These are phyloP conservation scores for Candida glucosophila DNA, from an alignment of 1,139 yeast genomes.

Conservation along the genomic window DNA sequence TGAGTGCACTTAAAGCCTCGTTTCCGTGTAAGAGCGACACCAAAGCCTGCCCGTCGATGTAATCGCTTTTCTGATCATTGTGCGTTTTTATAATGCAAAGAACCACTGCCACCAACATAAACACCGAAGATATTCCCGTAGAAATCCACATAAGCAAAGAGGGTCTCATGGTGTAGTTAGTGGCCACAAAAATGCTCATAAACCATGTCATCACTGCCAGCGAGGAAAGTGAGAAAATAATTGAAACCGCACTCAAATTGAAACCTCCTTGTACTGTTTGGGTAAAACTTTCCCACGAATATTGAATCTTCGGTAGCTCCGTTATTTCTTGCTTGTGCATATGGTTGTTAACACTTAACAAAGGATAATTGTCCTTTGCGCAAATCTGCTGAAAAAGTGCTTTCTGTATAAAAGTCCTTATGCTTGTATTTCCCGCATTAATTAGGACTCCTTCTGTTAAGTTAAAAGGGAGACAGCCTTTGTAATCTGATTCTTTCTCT, in stretches of 20 bases:
- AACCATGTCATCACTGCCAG: conserved; percentile 61
- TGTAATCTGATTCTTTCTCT: too few species aligned
- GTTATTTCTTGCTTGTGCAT: too few species aligned
- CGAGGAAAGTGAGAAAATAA: conserved; percentile 53
- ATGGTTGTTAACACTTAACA: conserved; percentile 33
- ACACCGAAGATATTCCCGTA: conserved; percentile 43
- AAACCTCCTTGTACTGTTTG: conserved; percentile 33
- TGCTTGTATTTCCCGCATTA: too few species aligned
- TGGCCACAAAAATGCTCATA: conserved; percentile 52
- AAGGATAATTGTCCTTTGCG: conserved; percentile 28
- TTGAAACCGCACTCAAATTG: conserved; percentile 49
- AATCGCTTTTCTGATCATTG: conserved; percentile 47
- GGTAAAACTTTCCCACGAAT: conserved; percentile 35
- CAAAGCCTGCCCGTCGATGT: conserved; percentile 44
- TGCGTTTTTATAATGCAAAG: conserved; percentile 38
- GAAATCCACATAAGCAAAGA: conserved; percentile 37
- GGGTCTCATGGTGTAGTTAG: conserved; percentile 52
- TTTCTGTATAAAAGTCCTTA: too few species aligned
- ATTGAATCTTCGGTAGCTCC: conserved; percentile 32
- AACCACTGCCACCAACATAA: conserved; percentile 43
- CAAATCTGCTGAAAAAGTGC: conserved; percentile 30
- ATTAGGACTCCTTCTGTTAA: too few species aligned
- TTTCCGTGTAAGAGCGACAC: conserved; percentile 40
- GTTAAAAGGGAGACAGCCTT: too few species aligned
- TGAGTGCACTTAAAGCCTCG: conserved; percentile 48